Evolutionary conservation across 2,329 filamentous ascomycete genomes (phyloP), one percentile per base, ranked within the genome.

Genomic region (Beauveria brongniartii): DNA sequence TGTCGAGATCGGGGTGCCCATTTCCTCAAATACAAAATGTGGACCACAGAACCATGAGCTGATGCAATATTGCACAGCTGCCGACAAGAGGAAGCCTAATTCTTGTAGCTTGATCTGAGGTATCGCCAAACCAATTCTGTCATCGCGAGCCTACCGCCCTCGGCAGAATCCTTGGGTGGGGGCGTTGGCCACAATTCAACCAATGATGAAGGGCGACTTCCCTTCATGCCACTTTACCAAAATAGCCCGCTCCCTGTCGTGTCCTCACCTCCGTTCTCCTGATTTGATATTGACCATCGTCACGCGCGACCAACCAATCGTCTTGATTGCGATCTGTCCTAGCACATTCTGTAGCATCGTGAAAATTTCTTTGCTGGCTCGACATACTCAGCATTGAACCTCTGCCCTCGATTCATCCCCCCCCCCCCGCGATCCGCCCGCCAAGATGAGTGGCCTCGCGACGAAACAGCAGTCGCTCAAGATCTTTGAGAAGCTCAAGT

Each of bases 401-500:
- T 47, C 26, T 26, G 34, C 18, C 54, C n/a, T 50, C 43, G 47
- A 50, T 50, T 53, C n/a, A 37, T 3, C 22, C 22, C 63, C 22
- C 22, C 22, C 63, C 58, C 12, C 30, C 50, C 20, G 48, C 51
- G 47, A 26, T n/a, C 20, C 58, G 64, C 62, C 65, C 64, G 67
- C 68, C 77, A 84, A 73, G 62, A 87, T 87, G 84, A 82, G 79
- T 74, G 81, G 75, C 72, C 80, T 88, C 68, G 94, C 94, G 72
- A 88, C 90, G 58, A 99, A 97, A 82, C 86, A 91, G 73, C 87
- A 97, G 81, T 97, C 93, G 77, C 90, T 93, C 75, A 93, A 92
- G 79, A 91, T 99, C 76, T 99, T 99, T 78, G 90, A 96, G 80
- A 97, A 97, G 80, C 80, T 97, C 74, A 97, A 96, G 83, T 83